phyloP scores from a whole-genome alignment of 176 grass and related monocot species.

The Triticum urartu region DNA sequence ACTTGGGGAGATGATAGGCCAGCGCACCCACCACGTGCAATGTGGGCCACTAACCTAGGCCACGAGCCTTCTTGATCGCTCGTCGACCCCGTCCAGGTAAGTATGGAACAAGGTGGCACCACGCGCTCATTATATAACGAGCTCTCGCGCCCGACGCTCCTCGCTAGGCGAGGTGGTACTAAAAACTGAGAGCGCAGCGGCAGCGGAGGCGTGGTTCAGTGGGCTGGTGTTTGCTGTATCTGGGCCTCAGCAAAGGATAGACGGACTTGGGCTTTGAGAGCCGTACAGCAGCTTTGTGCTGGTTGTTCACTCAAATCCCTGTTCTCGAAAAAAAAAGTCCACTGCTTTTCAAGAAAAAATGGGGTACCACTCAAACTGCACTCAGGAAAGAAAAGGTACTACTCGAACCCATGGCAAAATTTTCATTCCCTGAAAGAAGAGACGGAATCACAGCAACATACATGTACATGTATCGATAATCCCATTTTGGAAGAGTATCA shows the following conservation, averaged over 20 bases:
- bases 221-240: not conserved
- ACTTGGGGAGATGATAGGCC: conserved; percentile 50
- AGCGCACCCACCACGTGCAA: conserved; percentile 40
- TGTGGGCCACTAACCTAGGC: conserved; percentile 37
- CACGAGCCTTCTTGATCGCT: conserved; percentile 23
- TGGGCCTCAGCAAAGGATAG: not conserved
- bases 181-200: not conserved
- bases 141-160: fast-evolving
- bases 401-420: no score
- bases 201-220: not conserved
- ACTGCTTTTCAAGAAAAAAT: no score
- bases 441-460: no score
- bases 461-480: no score
- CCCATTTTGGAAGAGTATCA: no score
- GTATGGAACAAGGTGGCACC: not conserved
- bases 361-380: no score
- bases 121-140: fast-evolving
- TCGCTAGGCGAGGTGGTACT: conserved; percentile 21
- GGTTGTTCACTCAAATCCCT: no score
- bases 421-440: no score
- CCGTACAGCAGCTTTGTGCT: no score
- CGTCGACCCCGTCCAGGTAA: conserved; percentile 50
- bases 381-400: no score
- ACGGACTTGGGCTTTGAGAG: not conserved
- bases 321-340: no score